These are phyloP conservation scores for Phylloporus rhodoxanthus DNA, from an alignment of 768 basidiomycete species.

Conservation along the genomic window DNA sequence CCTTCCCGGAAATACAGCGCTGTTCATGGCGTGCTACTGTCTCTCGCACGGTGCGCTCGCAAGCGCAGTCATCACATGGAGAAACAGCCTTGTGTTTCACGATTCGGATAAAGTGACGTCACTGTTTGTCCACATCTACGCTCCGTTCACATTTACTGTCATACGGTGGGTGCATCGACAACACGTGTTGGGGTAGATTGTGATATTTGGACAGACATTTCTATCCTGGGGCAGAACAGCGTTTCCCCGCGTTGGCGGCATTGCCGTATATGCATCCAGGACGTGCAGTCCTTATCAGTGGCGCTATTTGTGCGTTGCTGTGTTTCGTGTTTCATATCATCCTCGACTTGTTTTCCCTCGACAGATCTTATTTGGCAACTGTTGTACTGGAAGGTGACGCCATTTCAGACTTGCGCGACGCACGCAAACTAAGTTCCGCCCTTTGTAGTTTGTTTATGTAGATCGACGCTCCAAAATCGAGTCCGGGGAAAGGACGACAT, in stretches of 20 bases:
- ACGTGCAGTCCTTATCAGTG: conserved; percentile 70
- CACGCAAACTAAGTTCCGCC: background rate
- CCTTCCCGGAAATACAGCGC: conserved; percentile 64
- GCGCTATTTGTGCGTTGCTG: conserved; percentile 66
- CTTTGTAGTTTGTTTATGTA: conserved; percentile 69
- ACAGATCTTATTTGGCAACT: conserved; percentile 89
- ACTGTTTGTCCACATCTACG: conserved; percentile 91
- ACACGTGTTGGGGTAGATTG: background rate
- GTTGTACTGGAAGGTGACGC: conserved; percentile 80
- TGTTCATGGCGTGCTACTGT: conserved; percentile 92
- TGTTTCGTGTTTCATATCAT: conserved; percentile 6
- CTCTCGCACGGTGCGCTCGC: conserved; percentile 88
- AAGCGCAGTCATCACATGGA: conserved; percentile 95
- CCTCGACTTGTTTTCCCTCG: conserved; percentile 3
- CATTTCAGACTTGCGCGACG: background rate
- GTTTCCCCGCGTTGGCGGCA: conserved; percentile 79
- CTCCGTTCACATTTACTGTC: conserved; percentile 85
- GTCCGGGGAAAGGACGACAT: conserved; percentile 87
- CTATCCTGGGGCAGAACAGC: conserved; percentile 69
- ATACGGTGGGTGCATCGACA: conserved; percentile 55
- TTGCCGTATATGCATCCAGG: conserved; percentile 67
- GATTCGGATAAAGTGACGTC: conserved; percentile 95
- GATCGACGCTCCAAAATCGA: conserved; percentile 85
- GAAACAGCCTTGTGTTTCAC: conserved; percentile 97
- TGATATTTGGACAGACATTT: conserved; percentile 57